Evolutionary conservation across 352 stramenopile species (phyloP), one percentile per base, ranked within the genome.

Genomic region (Achlya hypogyna): DNA sequence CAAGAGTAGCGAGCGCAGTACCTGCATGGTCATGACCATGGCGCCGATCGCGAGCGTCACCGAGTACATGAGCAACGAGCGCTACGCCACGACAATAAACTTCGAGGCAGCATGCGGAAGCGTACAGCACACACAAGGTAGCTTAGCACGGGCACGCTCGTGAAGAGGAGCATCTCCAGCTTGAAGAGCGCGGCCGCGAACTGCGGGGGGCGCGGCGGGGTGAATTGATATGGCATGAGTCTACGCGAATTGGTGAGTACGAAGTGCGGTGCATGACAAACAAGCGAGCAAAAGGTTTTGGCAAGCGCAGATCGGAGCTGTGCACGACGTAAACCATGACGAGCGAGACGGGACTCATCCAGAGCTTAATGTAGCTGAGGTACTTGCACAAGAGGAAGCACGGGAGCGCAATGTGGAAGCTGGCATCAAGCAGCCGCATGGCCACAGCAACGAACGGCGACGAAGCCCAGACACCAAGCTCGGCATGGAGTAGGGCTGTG

Each of bases 171-270:
- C 32, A 93, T 68, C 63, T 93, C 84, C 74, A 91, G 89, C 63
- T 84, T 84, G 71, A 88, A 91, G 18, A 81, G 80, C 1, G 82
- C 82, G 49, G 86, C 88, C 82, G 79, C 89, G 60, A 93, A 93
- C 51, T 88, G 79, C 53, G 80, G 76, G 56, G 82, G 89, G 14
- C 82, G 74, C 27, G 79, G 81, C 28, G 82, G 84, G 16, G 73
- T 81, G 64, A 91, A 93, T 42, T 82, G 75, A 62, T 91, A 93
- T 12, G 35, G 35, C 10, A 47, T 4, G 23, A 29, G 45, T 22
- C 53, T 62, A 43, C 29, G 29, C 22, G 31, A 28, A 10, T 47
- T 47, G n/a, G n/a, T n/a, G n/a, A n/a, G n/a, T n/a, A n/a, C n/a
- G n/a, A n/a, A n/a, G n/a, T n/a, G n/a, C n/a, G 34, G 25, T 45